A percentile compares a stretch with the other conserved stretches of the same genome.
Conservation (phyloP, 441 rosid genomes). For the Biscutella laevigata region DNA sequence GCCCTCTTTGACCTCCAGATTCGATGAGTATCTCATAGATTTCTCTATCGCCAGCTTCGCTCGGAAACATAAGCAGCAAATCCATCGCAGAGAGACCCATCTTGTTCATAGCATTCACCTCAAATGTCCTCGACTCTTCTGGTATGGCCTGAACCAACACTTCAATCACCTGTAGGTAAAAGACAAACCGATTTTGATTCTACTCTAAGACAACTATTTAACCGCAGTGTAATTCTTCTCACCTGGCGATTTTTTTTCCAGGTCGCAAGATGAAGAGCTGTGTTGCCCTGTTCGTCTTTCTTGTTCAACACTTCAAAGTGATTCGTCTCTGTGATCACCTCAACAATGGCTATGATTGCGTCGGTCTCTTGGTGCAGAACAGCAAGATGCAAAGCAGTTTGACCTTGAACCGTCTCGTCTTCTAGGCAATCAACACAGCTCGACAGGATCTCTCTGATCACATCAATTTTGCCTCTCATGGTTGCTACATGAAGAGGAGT, state of each 20-base stretch:
- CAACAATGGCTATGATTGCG: slow-evolving; percentile 27
- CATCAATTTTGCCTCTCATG: slow-evolving; percentile 30
- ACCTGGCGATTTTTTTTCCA: slow-evolving; percentile 38
- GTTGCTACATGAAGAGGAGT: slow-evolving; percentile 40
- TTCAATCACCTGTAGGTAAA: slow-evolving; percentile 29
- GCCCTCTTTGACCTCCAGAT: slow-evolving; percentile 31
- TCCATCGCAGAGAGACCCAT: slow-evolving; percentile 36
- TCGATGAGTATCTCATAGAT: slow-evolving; percentile 27
- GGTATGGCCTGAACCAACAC: slow-evolving; percentile 24
- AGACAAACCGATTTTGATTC: background rate
- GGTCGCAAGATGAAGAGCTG: slow-evolving; percentile 37
- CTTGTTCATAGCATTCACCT: slow-evolving; percentile 32
- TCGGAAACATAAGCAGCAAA: slow-evolving; percentile 35
- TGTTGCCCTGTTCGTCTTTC: slow-evolving; percentile 40
- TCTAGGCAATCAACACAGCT: slow-evolving; percentile 27
- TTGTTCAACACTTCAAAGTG: slow-evolving; percentile 19
- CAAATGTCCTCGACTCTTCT: slow-evolving; percentile 17
- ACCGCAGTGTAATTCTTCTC: background rate
- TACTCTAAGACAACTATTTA: background rate
- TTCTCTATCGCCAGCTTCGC: slow-evolving; percentile 48
- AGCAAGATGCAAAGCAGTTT: slow-evolving; percentile 44
- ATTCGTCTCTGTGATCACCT: slow-evolving; percentile 26
- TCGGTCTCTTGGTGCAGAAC: slow-evolving; percentile 25
- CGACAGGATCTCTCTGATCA: slow-evolving; percentile 25
- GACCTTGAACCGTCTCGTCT: slow-evolving; percentile 32